Evolutionary conservation across 164 flowering plant species (phyloP).

Genomic region (Stephania cephalantha): DNA sequence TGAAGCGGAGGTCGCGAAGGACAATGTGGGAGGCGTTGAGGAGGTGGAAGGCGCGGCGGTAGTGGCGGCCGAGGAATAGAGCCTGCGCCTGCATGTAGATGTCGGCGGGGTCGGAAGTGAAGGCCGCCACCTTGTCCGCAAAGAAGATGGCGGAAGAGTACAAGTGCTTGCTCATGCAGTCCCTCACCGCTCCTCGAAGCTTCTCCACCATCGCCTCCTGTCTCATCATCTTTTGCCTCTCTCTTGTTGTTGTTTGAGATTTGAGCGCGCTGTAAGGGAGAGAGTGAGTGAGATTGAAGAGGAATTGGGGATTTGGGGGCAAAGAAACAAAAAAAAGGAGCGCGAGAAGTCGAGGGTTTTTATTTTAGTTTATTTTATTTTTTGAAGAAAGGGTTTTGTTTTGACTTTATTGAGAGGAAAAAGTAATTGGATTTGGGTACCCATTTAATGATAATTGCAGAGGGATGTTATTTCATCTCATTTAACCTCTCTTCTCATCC

Average conservation of each 20-base stretch:
- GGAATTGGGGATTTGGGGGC: background rate
- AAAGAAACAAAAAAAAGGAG: background rate
- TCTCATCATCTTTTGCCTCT: background rate
- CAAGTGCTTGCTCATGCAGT: constrained; percentile 92
- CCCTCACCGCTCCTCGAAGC: constrained; percentile 85
- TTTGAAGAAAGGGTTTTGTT: too few relatives aligned
- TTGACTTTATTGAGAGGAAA: too few relatives aligned
- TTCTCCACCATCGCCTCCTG: constrained; percentile 79
- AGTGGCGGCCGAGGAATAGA: constrained; percentile 33
- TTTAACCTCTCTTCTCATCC: too few relatives aligned
- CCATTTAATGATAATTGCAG: too few relatives aligned
- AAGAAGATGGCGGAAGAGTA: constrained; percentile 98
- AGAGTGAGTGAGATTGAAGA: background rate
- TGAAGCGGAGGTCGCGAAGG: constrained; percentile 83
- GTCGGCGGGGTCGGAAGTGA: constrained; percentile 89
- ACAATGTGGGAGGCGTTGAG: constrained; percentile 81
- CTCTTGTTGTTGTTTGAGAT: background rate
- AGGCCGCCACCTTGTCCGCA: constrained; percentile 91
- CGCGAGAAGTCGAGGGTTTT: constrained; percentile 2
- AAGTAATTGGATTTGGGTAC: too few relatives aligned
- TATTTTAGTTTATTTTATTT: background rate
- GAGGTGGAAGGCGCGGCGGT: constrained; percentile 48
- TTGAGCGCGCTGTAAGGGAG: background rate
- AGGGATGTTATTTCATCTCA: too few relatives aligned
- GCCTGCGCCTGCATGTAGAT: constrained; percentile 98